A percentile compares a stretch with the other conserved stretches of the same genome.
Evolutionary conservation across 1,139 yeast species (phyloP).

Genomic region (Kodamaea sp.): DNA sequence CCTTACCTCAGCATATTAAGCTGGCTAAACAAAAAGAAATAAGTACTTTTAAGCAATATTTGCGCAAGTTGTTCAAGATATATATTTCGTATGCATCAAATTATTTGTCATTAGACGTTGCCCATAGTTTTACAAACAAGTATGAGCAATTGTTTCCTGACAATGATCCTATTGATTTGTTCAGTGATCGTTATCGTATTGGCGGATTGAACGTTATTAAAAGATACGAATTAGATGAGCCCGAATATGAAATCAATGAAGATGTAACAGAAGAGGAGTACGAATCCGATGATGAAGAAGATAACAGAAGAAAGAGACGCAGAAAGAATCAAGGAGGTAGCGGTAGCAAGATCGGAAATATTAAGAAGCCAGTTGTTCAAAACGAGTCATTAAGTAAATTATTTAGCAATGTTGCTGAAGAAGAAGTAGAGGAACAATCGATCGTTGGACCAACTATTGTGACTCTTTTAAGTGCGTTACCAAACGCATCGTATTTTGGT

Average conservation of each 20-base stretch:
- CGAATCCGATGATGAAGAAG: constrained; percentile 12
- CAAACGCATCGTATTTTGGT: constrained; percentile 48
- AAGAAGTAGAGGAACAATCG: constrained; percentile 13
- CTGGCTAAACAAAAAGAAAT: constrained; percentile 19
- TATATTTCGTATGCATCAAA: constrained; percentile 32
- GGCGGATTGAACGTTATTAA: constrained; percentile 44
- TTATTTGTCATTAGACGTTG: constrained; percentile 67
- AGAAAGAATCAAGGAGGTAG: constrained; percentile 16
- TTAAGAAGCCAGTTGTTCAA: not conserved
- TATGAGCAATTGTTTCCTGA: constrained; percentile 66
- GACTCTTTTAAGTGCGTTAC: constrained; percentile 50
- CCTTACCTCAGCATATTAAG: constrained; percentile 21
- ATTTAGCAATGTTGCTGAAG: constrained; percentile 3
- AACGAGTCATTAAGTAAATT: constrained; percentile 2
- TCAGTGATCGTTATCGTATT: constrained; percentile 44
- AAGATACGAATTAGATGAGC: constrained; percentile 40
- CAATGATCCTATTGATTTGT: constrained; percentile 42
- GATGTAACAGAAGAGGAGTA: constrained; percentile 12
- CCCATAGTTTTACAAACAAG: constrained; percentile 62
- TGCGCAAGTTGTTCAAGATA: constrained; percentile 24
- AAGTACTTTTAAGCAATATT: constrained; percentile 20
- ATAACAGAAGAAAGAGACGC: constrained; percentile 18
- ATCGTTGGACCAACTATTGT: constrained; percentile 53
- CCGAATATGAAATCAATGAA: constrained; percentile 12
- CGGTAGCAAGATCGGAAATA: not conserved